Evolutionary conservation across 306 rosid species (phyloP), one percentile per base, ranked within the genome.

Genomic region (Cicer chorassanicum): DNA sequence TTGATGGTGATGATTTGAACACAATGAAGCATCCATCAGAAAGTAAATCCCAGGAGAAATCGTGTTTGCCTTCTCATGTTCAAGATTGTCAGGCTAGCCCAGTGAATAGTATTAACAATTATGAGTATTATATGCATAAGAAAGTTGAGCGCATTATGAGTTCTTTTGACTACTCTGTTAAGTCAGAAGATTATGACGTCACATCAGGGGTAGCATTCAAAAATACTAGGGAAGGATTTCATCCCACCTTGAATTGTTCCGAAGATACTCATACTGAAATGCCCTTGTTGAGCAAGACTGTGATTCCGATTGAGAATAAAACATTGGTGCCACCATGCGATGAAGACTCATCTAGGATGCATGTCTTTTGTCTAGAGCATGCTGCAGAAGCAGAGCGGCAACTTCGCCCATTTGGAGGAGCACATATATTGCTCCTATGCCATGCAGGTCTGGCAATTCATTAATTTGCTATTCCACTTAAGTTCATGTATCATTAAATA

Each of bases 341-440:
- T 50, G 88, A 86, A 41, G 97, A 91, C 74, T 89, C 92, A 42
- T 91, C 89, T 15, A 87, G 94, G 77, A 68, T 87, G 89, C 97
- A 89, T 82, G 90, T 91, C 14, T 91, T 91, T 67, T 91, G 94
- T 84, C 87, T 91, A 46, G 94, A 91, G 85, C 97, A 91, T 78
- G 97, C 97, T 11, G 76, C 74, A 78, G 92, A 89, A 77, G 94
- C 86, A 5, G 94, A 87, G 75, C 83, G 86, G 85, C 94, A 87
- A 80, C 94, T 91, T 82, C 86, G 78, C 46, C 80, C 87, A 70
- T 78, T 91, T 63, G 97, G 97, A 50, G 94, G 97, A 45, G 97
- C 85, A 1, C 78, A 87, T 66, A 84, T 89, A 75, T 65, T 84
- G 48, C 88, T 91, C 74, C 88, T 88, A 57, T 91, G 94, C 70